A percentile compares a stretch with the other conserved stretches of the same genome.
phyloP scores from a whole-genome alignment of 192 early-diverging fungal genomes.

The Entomortierella beljakovae region DNA sequence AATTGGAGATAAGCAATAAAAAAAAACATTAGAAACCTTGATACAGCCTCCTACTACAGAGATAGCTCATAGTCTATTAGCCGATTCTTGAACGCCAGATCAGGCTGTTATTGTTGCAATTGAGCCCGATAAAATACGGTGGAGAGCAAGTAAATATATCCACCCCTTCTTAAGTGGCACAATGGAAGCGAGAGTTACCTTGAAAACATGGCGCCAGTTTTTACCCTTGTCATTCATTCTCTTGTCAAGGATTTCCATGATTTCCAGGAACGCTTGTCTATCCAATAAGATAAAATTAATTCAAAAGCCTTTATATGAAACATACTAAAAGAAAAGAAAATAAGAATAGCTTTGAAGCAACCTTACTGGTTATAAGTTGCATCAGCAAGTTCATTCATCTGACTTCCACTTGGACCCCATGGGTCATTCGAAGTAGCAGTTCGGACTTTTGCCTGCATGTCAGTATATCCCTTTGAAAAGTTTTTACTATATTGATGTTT shows the following conservation, averaged over 20 bases:
- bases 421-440: conserved; percentile 84
- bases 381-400: conserved; percentile 90
- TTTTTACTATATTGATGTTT: conserved; percentile 72
- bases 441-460: conserved; percentile 93
- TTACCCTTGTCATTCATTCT: conserved; percentile 97
- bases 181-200: conserved; percentile 78
- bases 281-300: background rate
- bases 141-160: background rate
- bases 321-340: background rate
- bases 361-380: conserved; percentile 88
- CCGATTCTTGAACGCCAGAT: too few species aligned
- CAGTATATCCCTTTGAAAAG: conserved; percentile 91
- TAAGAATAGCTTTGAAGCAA: conserved; percentile 1
- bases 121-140: background rate
- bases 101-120: background rate
- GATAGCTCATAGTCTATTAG: too few species aligned
- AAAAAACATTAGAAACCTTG: background rate
- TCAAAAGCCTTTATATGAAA: too few species aligned
- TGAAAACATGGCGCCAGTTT: conserved; percentile 99
- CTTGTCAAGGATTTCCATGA: conserved; percentile 99
- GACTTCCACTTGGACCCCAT: conserved; percentile 77
- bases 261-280: conserved; percentile 90
- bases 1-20: background rate
- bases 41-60: too few species aligned
- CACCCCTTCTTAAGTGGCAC: too few species aligned